Evolutionary conservation across 78 protist genomes (phyloP), one percentile per base, ranked within the genome.

Genomic region (Blattamonas nauphoetae): DNA sequence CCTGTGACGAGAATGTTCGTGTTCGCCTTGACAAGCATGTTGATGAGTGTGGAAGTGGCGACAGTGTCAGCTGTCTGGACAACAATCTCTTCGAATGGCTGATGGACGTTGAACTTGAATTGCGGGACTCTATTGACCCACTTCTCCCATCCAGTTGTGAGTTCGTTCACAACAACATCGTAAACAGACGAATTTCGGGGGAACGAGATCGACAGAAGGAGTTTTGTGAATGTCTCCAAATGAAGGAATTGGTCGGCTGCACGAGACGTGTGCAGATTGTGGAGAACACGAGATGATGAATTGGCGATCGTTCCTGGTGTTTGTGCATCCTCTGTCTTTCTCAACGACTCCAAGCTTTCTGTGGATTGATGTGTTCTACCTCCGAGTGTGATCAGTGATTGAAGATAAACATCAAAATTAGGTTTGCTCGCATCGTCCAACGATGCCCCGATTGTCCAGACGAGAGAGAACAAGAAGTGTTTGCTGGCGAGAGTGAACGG

Each of bases 371-470:
- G 71, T 55, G 71, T 55, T 55, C 11, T 11, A 29, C 71, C 71
- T 11, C 71, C 21, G 21, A 55, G 71, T 11, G 38, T 29, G 11
- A 6, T 36, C n/a, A 1, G 33, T 45, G 44, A 43, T 6, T 36
- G 21, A 2, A 89, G 2, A 41, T 32, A 82, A n/a, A 36, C 45
- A 36, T 83, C 87, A 34, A 84, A 85, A 3, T 42, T 3, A 45
- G 33, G 42, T 45, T 81, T 45, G 34, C 84, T 78, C 1, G 0
- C 82, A 32, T 34, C 89, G 41, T 42, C 55, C 44, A 87, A 5
- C 45, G 44, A 45, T 34, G 85, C 91, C 77, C 93, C 93, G 1
- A 89, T 0, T 2, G 87, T 3, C 93, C 93, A 91, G 45, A 83
- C 45, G 85, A 78, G 33, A 2, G 91, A 1, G 6, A 88, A 91